Base-by-base conservation (phyloP, 108 stramenopile genomes). In the Schizochytrium sp. region DNA sequence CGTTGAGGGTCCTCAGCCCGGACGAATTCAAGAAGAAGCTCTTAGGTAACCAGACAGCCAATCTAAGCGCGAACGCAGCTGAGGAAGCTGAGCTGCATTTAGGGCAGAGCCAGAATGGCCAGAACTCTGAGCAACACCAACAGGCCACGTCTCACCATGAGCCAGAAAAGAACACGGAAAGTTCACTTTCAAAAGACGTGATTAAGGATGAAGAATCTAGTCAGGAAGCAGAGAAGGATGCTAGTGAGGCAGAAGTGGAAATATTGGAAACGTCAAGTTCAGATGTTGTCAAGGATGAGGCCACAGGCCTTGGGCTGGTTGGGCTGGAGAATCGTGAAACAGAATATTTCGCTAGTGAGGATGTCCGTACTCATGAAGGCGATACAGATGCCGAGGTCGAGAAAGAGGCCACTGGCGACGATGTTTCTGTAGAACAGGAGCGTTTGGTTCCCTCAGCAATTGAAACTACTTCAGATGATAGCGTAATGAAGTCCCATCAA, bases 11-110 rank as follows among this genome's bases (percentile, higher is more conserved):
- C 50, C 47, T 83, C 10, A 55, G 50, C 8, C 76, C 76, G 15
- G 76, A 83, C 53, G 76, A 83, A 28, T 83, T 83, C 53, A 83
- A 83, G 76, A 49, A 83, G 28, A 83, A 83, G 76, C 50, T 83
- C 10, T 53, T 83, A 5, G 76, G 76, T 44, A 69, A 69, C 64
- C 64, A 69, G 64, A 69, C 64, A 28, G 28, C 28, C 19, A 69
- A 69, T 69, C 64, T 38, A 38, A 69, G 64, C 64, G 64, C 28
- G 12, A 8, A 69, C 28, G 64, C 15, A 44, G 64, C 64, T 7
- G 12, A 12, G 5, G 64, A 69, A 0, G 64, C 7, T 7, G 1
- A 1, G 1, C 12, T 8, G 42, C 42, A 44, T 17, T 15, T 17
- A 58, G 42, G 64, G 64, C 64, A 38, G 40, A 69, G 13, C 57